These are phyloP conservation scores for Cicer cuneatum DNA, from an alignment of 306 rosid species.

Conservation along the genomic window DNA sequence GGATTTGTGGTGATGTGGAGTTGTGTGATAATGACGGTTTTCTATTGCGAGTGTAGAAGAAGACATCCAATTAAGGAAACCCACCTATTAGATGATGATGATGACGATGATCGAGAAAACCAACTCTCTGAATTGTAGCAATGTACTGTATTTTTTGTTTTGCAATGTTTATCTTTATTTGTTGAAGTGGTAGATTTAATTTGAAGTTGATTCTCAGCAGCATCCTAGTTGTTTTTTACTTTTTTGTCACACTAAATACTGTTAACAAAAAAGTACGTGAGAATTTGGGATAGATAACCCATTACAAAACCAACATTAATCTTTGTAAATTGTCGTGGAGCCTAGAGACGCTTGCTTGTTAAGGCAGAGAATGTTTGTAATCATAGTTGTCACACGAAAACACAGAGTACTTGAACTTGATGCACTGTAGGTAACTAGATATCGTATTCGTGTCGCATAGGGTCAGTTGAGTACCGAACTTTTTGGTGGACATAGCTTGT, in stretches of 20 bases:
- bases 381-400: no score
- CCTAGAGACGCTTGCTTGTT: no score
- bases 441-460: no score
- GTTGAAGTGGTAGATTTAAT: neutral
- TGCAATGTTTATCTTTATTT: neutral
- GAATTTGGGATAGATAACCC: neutral
- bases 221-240: no score
- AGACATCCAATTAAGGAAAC: constrained; percentile 45
- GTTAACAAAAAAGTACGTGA: neutral
- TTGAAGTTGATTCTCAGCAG: neutral
- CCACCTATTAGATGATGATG: neutral
- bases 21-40: constrained; percentile 62
- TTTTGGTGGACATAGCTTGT: no score
- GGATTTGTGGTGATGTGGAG: constrained; percentile 63
- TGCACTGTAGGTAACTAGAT: no score
- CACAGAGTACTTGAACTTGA: no score
- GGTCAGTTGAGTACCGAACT: no score
- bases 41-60: constrained; percentile 70
- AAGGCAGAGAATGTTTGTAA: no score
- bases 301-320: no score
- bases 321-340: no score
- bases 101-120: neutral
- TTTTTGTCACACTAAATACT: neutral
- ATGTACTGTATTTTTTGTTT: neutral
- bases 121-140: constrained; percentile 30